Percentiles rank a stretch among this genome's conserved stretches.
Conservation (phyloP, 768 basidiomycete species). For the Terana coerulea region DNA sequence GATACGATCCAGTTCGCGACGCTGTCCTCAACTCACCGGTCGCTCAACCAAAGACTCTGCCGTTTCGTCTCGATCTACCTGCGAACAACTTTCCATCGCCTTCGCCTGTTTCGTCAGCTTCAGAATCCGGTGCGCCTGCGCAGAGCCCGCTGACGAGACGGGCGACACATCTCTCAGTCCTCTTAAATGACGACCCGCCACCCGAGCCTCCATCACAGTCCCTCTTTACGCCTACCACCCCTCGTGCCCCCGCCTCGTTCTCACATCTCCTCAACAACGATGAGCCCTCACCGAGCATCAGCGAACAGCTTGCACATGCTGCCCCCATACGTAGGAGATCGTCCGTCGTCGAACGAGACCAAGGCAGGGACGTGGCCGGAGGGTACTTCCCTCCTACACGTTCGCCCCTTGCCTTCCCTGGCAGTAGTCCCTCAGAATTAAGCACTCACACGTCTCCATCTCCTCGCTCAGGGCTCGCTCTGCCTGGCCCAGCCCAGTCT, state of each 20-base stretch:
- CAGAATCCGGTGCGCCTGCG: slow-evolving; percentile 30
- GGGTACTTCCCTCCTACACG: slow-evolving; percentile 20
- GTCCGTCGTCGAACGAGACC: slow-evolving; percentile 16
- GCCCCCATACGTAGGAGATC: slow-evolving; percentile 22
- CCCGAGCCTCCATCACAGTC: slow-evolving; percentile 45
- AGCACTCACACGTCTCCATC: neutral
- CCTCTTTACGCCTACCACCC: slow-evolving; percentile 32
- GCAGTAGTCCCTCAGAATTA: neutral
- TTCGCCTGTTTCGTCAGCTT: slow-evolving; percentile 32
- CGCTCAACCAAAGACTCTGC: slow-evolving; percentile 40
- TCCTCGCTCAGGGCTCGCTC: neutral
- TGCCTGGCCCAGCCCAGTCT: slow-evolving; percentile 4
- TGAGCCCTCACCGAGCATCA: slow-evolving; percentile 17
- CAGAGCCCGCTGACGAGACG: slow-evolving; percentile 51
- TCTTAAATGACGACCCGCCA: slow-evolving; percentile 61
- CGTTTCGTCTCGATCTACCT: slow-evolving; percentile 23
- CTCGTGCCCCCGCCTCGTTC: slow-evolving; percentile 28
- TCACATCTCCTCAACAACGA: slow-evolving; percentile 35
- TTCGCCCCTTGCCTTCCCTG: slow-evolving; percentile 14
- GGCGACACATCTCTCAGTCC: slow-evolving; percentile 72
- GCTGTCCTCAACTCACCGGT: slow-evolving; percentile 78
- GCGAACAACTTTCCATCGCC: slow-evolving; percentile 26
- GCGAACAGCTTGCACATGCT: slow-evolving; percentile 27
- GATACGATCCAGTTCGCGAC: slow-evolving; percentile 85
- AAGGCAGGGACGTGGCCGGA: slow-evolving; percentile 1